Evolutionary conservation across 371 early-diverging fungal genomes (phyloP).

Genomic region (Rhizopus arrhizus): DNA sequence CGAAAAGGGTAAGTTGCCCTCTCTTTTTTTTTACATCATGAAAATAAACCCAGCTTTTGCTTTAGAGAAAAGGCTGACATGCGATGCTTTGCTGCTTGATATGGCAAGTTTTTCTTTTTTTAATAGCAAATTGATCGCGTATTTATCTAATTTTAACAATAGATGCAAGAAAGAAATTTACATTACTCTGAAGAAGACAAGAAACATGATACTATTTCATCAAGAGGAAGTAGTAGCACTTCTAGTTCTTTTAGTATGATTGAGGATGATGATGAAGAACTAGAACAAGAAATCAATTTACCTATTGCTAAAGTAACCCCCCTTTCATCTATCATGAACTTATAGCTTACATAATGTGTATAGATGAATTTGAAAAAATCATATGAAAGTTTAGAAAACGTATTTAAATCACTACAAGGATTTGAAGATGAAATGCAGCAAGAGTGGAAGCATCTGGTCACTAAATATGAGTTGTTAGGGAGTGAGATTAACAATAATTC

Average conservation of each 20-base stretch:
- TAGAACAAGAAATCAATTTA: neutral
- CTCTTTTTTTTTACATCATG: neutral
- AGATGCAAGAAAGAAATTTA: constrained; percentile 1
- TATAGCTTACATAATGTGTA: neutral
- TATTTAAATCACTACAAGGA: constrained; percentile 9
- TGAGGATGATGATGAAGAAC: constrained; percentile 16
- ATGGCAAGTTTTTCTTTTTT: neutral
- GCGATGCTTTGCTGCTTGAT: neutral
- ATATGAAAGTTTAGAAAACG: constrained; percentile 4
- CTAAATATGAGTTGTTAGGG: constrained; percentile 18
- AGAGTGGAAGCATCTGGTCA: constrained; percentile 21
- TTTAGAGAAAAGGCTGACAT: neutral
- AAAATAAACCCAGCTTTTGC: neutral
- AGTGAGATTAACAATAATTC: neutral
- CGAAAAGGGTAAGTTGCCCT: neutral
- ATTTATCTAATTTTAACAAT: neutral
- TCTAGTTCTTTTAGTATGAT: constrained; percentile 23
- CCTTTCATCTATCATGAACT: neutral
- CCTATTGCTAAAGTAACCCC: constrained; percentile 2
- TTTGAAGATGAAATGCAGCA: constrained; percentile 34
- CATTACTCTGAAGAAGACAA: neutral
- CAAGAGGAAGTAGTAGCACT: constrained; percentile 18
- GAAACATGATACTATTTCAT: constrained; percentile 19
- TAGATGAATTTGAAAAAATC: neutral
- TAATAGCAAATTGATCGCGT: neutral